Base-by-base conservation (phyloP, 2,329 filamentous ascomycete species). In the Hymenoscyphus salicellus region DNA sequence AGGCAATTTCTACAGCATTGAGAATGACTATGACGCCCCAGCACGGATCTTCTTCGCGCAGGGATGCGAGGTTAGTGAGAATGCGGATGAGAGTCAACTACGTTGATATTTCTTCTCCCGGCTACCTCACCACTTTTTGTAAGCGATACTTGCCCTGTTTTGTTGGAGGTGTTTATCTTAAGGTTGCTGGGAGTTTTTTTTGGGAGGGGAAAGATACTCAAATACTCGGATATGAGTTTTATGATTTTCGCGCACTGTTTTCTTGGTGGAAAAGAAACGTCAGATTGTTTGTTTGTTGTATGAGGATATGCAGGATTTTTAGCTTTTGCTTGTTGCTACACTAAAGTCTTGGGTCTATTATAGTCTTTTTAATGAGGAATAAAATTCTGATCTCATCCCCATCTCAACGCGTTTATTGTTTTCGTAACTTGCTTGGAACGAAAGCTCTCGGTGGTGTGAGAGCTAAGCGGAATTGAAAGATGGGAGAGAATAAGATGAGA, bases 1-100 rank as follows among this genome's bases (percentile, higher is more conserved):
- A 97, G 94, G 94, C 60, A 98, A 98, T 75, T 90, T 92, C 72
- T 99, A 99, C 78, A 91, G 89, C 74, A 97, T 99, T 72, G 83
- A 84, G 63, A 99, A 98, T 77, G 87, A 92, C 63, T 87, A 88
- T 72, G 83, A 89, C 68, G 81, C 83, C 66, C 84, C 87, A 4
- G 91, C 92, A 4, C 86, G 90, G 46, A 83, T 98, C 58, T 98
- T 98, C 80, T 99, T 98, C 77, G 88, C 93, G 0, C 95, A 99
- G 77, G 94, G 89, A 6, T 94, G 89, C 77, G 91, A 89, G 68
- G 56, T 72, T 55, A 38, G 61, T 6, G 70, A 65, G n/a, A 65
- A 60, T 17, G 49, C 16, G 6, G 58, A 60, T 7, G 55, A 56
- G 17, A 56, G 30, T 14, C 55, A 56, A 17, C 20, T 52, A 8